Percentiles rank a stretch among this genome's conserved stretches.
Evolutionary conservation across 805 yeast species (phyloP).

Genomic region (Candida argentea): DNA sequence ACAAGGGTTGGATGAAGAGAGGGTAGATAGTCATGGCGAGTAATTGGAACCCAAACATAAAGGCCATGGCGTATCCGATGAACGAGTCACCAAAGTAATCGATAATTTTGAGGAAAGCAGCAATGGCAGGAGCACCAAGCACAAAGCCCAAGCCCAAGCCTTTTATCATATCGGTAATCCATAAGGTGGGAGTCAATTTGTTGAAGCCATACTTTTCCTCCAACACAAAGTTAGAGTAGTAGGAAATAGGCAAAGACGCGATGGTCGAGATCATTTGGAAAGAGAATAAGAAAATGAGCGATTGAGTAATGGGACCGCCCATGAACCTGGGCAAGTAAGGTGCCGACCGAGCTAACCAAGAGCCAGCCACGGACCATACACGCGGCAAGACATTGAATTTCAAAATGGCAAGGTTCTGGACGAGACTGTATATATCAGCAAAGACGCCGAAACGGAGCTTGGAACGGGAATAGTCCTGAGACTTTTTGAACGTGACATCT

Average conservation of each 20-base stretch:
- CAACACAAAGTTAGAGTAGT: constrained; percentile 74
- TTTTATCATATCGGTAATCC: constrained; percentile 68
- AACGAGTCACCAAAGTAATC: constrained; percentile 72
- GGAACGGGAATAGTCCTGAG: constrained; percentile 71
- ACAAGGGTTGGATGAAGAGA: constrained; percentile 80
- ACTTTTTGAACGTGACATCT: constrained; percentile 61
- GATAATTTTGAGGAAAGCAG: constrained; percentile 71
- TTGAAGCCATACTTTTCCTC: constrained; percentile 94
- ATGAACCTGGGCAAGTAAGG: constrained; percentile 25
- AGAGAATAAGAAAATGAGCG: constrained; percentile 50
- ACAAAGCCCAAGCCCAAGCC: constrained; percentile 39
- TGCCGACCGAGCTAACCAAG: constrained; percentile 46
- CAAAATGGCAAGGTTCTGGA: constrained; percentile 49
- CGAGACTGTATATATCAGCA: constrained; percentile 38
- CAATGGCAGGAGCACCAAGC: constrained; percentile 65
- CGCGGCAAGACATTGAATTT: constrained; percentile 42
- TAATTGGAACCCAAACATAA: constrained; percentile 63
- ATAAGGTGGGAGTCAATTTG: constrained; percentile 63
- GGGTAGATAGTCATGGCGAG: constrained; percentile 71
- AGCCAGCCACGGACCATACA: constrained; percentile 42
- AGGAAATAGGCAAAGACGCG: constrained; percentile 54
- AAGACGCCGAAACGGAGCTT: constrained; percentile 63
- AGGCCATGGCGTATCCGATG: constrained; percentile 67
- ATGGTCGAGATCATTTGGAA: constrained; percentile 44
- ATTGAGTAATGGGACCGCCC: constrained; percentile 60